A percentile compares a stretch with the other conserved stretches of the same genome.
Evolutionary conservation across 1,139 yeast genomes (phyloP).

Genomic region (Nakaseomyces nivariensis): DNA sequence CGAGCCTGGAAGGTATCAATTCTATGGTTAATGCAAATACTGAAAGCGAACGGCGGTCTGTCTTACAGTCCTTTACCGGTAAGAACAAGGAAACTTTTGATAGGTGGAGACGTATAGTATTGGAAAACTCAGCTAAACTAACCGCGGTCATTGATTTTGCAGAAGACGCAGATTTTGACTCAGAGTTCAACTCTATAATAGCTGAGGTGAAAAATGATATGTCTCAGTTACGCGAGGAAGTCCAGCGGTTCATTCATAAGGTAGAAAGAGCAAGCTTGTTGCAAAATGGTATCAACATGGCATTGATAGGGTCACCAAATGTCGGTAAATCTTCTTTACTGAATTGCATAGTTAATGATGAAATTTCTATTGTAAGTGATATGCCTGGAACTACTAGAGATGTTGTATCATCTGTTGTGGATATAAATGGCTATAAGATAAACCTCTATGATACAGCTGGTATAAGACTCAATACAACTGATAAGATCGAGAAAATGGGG

Average conservation of each 20-base stretch:
- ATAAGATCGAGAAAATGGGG: conserved; percentile 70
- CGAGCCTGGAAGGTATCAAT: conserved; percentile 84
- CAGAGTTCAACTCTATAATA: conserved; percentile 34
- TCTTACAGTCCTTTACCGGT: conserved; percentile 67
- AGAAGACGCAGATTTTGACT: conserved; percentile 82
- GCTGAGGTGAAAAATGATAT: conserved; percentile 45
- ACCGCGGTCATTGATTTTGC: conserved; percentile 92
- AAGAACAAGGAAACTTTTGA: conserved; percentile 44
- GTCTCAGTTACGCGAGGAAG: conserved; percentile 34
- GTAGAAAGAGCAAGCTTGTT: conserved; percentile 56
- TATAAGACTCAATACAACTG: conserved; percentile 46
- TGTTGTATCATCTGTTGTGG: conserved; percentile 68
- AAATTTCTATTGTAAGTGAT: conserved; percentile 84
- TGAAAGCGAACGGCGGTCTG: conserved; percentile 72
- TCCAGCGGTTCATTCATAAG: conserved; percentile 40
- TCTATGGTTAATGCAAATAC: conserved; percentile 93
- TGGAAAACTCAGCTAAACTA: conserved; percentile 59
- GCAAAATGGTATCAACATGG: conserved; percentile 61
- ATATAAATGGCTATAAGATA: conserved; percentile 76
- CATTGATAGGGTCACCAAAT: conserved; percentile 84
- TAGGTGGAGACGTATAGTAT: conserved; percentile 58
- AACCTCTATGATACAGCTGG: conserved; percentile 93
- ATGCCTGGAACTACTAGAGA: conserved; percentile 95
- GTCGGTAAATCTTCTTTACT: conserved; percentile 90
- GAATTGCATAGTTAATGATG: conserved; percentile 63